Percentiles rank a stretch among this genome's conserved stretches.
Conservation (phyloP, 108 stramenopile species). For the Nitzschia sp. region DNA sequence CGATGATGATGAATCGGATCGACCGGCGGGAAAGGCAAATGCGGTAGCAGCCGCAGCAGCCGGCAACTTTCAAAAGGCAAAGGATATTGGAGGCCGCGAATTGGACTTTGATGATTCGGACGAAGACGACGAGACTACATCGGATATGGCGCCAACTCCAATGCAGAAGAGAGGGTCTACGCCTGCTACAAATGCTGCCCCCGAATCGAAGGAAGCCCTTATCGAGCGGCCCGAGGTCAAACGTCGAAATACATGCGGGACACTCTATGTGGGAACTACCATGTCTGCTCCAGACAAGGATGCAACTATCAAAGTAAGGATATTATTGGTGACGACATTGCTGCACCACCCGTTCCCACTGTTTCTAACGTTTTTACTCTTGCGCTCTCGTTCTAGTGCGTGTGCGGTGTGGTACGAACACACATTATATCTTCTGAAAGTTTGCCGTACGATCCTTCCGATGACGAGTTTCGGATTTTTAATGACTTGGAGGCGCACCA, state of each 20-base stretch:
- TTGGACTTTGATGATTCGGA: conserved; percentile 35
- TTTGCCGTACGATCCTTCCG: conserved; percentile 2
- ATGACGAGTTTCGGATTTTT: conserved; percentile 38
- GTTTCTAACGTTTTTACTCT: not conserved
- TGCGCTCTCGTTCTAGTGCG: conserved; percentile 48
- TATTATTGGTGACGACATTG: not conserved
- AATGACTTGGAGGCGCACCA: conserved; percentile 37
- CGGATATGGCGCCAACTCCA: not conserved
- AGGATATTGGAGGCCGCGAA: conserved; percentile 34
- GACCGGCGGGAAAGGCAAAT: not conserved
- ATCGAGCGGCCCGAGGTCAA: conserved; percentile 41
- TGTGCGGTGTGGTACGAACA: conserved; percentile 90
- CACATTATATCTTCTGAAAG: conserved; percentile 79
- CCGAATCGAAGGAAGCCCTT: conserved; percentile 1
- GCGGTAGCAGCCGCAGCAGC: not conserved
- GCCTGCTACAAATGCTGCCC: not conserved
- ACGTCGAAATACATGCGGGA: conserved; percentile 91
- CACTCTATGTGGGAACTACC: conserved; percentile 85
- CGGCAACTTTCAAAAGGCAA: conserved; percentile 24
- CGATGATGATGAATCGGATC: not conserved
- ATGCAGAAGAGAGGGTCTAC: not conserved
- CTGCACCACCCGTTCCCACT: not conserved
- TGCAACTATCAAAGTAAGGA: conserved; percentile 87
- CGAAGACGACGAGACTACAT: conserved; percentile 19
- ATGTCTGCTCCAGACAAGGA: conserved; percentile 94